Evolutionary conservation across 2,329 filamentous ascomycete species (phyloP).

Genomic region (Rhynchosporium graminicola): DNA sequence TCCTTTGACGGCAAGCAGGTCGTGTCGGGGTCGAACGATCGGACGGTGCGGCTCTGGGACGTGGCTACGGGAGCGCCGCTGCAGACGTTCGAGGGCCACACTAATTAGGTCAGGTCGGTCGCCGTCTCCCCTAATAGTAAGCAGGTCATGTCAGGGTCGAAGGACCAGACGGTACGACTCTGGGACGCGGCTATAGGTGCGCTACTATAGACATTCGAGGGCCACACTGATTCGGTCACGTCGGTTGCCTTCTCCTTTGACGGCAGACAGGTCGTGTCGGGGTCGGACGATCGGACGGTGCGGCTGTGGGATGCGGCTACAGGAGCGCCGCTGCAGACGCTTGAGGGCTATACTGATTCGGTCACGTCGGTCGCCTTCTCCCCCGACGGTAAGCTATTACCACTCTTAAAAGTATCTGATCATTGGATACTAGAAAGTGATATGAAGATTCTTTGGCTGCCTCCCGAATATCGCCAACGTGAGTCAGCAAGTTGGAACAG

Average conservation of each 20-base stretch:
- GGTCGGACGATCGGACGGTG: slow-evolving; percentile 3
- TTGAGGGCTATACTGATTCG: slow-evolving; percentile 10
- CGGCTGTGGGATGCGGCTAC: not conserved
- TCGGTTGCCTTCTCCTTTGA: not conserved
- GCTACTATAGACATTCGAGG: not conserved
- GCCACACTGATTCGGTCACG: not conserved
- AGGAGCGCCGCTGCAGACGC: slow-evolving; percentile 5
- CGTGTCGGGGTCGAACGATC: not conserved
- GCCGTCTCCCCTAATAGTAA: not conserved
- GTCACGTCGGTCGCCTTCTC: slow-evolving; percentile 21
- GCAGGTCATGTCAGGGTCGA: not conserved
- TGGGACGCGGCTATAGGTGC: not conserved
- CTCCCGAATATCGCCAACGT: slow-evolving; percentile 30
- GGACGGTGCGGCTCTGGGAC: not conserved
- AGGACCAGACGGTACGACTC: not conserved
- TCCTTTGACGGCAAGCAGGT: not conserved
- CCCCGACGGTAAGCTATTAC: slow-evolving; percentile 19
- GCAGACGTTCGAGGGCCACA: slow-evolving; percentile 1
- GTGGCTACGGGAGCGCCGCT: not conserved
- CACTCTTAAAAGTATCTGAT: slow-evolving; percentile 27
- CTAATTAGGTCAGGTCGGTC: not conserved
- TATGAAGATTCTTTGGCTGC: slow-evolving; percentile 29
- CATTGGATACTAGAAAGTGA: slow-evolving; percentile 26
- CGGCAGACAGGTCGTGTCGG: not conserved
- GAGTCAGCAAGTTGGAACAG: slow-evolving; percentile 27